phyloP scores from a whole-genome alignment of 495 filamentous ascomycete species.

The Elasticomyces elasticus region DNA sequence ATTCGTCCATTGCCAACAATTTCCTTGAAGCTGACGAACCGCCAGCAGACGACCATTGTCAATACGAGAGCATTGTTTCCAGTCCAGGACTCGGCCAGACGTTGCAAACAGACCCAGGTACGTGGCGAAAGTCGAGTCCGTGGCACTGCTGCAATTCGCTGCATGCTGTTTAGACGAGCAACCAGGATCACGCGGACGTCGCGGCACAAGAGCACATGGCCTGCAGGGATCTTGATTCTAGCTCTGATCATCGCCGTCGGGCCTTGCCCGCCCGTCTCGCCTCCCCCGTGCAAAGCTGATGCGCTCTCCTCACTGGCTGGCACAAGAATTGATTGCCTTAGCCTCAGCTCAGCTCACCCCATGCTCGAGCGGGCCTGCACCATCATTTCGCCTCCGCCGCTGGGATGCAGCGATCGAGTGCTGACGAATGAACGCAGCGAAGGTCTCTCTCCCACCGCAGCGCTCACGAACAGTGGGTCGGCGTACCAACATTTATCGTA shows the following conservation, averaged over 20 bases:
- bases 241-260: neutral
- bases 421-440: conserved; percentile 1
- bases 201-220: neutral
- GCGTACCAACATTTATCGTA: neutral
- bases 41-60: no score
- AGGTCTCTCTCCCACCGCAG: neutral
- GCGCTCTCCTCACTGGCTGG: neutral
- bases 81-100: no score
- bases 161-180: neutral
- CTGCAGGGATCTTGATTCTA: neutral
- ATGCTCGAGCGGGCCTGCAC: neutral
- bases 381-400: conserved; percentile 5
- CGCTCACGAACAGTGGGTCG: neutral
- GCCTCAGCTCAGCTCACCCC: neutral
- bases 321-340: neutral
- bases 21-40: no score
- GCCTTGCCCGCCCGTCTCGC: neutral
- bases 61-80: no score
- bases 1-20: no score
- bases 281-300: neutral
- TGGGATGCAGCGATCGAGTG: neutral
- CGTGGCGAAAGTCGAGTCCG: neutral
- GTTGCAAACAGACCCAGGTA: neutral
- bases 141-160: neutral
- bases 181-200: neutral